phyloP scores from a whole-genome alignment of 306 rosid genomes.

The Cyclanthera cordifolia region DNA sequence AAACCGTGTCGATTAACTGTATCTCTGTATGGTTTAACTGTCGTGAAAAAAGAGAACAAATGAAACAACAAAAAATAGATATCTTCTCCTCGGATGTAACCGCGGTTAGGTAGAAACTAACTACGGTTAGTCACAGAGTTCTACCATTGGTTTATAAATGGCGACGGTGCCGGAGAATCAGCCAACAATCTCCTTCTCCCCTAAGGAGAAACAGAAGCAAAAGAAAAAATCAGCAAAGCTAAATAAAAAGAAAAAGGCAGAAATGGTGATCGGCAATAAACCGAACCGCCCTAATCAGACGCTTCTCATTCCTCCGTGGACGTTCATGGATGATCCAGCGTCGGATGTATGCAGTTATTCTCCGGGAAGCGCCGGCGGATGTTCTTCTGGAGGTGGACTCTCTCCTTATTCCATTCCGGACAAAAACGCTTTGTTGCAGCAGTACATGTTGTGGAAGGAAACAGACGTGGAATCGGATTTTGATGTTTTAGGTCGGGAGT shows the following conservation, averaged over 20 bases:
- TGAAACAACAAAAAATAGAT: background rate
- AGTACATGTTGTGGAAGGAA: slow-evolving; percentile 50
- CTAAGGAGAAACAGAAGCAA: background rate
- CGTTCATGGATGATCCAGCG: slow-evolving; percentile 37
- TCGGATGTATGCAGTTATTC: slow-evolving; percentile 36
- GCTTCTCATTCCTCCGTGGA: slow-evolving; percentile 70
- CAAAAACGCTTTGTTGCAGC: slow-evolving; percentile 49
- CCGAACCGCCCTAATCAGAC: slow-evolving; percentile 52
- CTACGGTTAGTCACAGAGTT: slow-evolving; percentile 5
- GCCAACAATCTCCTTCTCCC: slow-evolving; percentile 10
- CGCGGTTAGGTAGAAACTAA: slow-evolving; percentile 12
- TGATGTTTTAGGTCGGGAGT: slow-evolving; percentile 29
- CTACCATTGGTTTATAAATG: slow-evolving; percentile 3
- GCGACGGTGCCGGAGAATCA: background rate
- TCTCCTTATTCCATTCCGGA: slow-evolving; percentile 49
- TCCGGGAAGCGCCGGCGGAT: slow-evolving; percentile 25
- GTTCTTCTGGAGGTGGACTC: slow-evolving; percentile 41
- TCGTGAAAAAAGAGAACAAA: background rate
- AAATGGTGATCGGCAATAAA: slow-evolving; percentile 73
- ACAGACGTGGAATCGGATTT: slow-evolving; percentile 45
- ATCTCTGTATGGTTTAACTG: too few relatives aligned
- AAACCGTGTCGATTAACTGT: too few relatives aligned
- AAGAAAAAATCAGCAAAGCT: background rate
- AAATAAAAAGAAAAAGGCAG: background rate
- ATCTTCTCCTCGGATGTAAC: background rate